These are phyloP conservation scores for Torulaspora indica DNA, from an alignment of 805 yeast genomes.

Conservation along the genomic window DNA sequence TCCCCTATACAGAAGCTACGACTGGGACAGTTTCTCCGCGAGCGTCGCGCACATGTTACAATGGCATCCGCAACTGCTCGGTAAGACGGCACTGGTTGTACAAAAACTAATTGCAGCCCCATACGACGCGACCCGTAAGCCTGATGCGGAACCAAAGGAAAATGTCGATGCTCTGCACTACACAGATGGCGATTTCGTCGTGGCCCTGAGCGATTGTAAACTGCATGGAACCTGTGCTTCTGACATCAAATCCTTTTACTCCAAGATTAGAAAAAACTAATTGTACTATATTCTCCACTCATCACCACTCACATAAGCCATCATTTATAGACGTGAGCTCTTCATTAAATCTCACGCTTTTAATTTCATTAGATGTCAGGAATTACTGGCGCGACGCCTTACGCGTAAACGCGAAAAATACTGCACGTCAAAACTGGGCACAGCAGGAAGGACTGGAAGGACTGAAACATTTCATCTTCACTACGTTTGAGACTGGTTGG, in stretches of 20 bases:
- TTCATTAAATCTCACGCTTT: background rate
- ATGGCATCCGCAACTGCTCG: slow-evolving; percentile 86
- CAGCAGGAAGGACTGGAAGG: no score
- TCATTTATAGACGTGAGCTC: slow-evolving; percentile 1
- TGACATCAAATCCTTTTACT: slow-evolving; percentile 32
- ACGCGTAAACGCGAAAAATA: slow-evolving; percentile 11
- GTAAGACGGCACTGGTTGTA: slow-evolving; percentile 69
- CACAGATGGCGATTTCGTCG: slow-evolving; percentile 63
- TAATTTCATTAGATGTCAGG: background rate
- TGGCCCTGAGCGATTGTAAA: slow-evolving; percentile 55
- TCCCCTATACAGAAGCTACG: slow-evolving; percentile 61
- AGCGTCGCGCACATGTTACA: slow-evolving; percentile 82
- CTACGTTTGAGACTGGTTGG: no score
- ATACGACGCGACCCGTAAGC: slow-evolving; percentile 37
- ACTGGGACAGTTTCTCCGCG: slow-evolving; percentile 41
- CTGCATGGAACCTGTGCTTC: slow-evolving; percentile 48
- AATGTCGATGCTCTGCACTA: slow-evolving; percentile 47
- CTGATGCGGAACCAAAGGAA: slow-evolving; percentile 22
- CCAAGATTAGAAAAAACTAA: slow-evolving; percentile 15
- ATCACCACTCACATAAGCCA: background rate
- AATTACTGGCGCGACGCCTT: slow-evolving; percentile 5
- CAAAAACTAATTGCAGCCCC: slow-evolving; percentile 50
- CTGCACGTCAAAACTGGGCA: background rate
- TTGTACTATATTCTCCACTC: background rate
- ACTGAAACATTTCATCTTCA: background rate